Evolutionary conservation across 2,329 filamentous ascomycete species (phyloP), one percentile per base, ranked within the genome.

Genomic region (Reticulascus tulasneorum): DNA sequence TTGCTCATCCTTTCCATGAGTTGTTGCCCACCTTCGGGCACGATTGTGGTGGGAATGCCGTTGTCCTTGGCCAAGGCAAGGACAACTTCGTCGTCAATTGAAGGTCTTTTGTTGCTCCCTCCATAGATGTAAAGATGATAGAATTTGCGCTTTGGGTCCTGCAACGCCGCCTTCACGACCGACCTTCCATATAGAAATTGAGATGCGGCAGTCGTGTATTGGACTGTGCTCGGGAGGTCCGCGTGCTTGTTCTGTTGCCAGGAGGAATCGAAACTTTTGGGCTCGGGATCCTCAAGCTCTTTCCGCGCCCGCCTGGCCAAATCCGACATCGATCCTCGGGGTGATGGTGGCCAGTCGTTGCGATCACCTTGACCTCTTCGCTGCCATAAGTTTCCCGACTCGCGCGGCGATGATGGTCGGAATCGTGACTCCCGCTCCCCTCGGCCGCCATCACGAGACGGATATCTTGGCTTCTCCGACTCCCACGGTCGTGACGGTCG

Each of bases 151-250:
- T 79, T 73, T 9, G 69, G 69, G 29, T 63, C 56, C 47, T 73
- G 79, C 15, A 98, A 66, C 0, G 89, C 90, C 15, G 90, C 85
- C 44, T 84, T 73, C 16, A 97, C 87, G 2, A 86, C 80, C 3
- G 84, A 86, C 28, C 76, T 77, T 6, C 93, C 93, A 55, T 94
- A 97, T 3, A 98, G 69, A 50, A 96, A 97, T 44, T 95, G 84
- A 0, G 90, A 95, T 6, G 87, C 86, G 0, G 91, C 84, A 1
- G 88, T 94, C 0, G 86, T 88, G 54, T 91, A 79, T 30, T 62
- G 61, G 38, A 55, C 45, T 31, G 50, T 58, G 19, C 28, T 19
- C 12, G 37, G 32, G 13, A 42, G 31, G 11, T 38, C 38, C 6
- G 22, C 21, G 8, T 38, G 10, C 9, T 27, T 23, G 4, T 30